Evolutionary conservation across 306 rosid species (phyloP), one percentile per base, ranked within the genome.

Genomic region (Pachyrhizus erosus): DNA sequence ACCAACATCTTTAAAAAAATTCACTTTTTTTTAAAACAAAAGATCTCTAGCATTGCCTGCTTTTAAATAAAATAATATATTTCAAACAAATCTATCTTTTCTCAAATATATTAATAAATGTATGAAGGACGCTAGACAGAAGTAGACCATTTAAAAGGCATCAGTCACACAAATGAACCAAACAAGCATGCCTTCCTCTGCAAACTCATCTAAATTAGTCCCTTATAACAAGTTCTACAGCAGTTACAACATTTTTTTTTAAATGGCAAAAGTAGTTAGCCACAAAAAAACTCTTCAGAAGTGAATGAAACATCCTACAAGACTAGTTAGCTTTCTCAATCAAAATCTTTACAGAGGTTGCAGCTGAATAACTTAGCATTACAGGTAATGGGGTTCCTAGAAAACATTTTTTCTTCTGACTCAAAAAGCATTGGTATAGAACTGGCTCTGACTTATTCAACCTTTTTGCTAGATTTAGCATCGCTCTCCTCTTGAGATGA

Each of bases 391-490:
- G 12, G 83, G 12, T 33, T 86, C 82, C 84, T 43, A 81, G 75
- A 72, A 81, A 78, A 46, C 40, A 77, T 40, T 29, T 18, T 75
- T 77, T 73, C 48, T 49, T 31, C 61, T 82, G 74, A 61, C 78
- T 42, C 31, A 42, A 60, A 67, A 45, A 40, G 64, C 75, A 43
- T 71, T n/a, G 27, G 60, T 62, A 68, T 65, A 71, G 54, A 75
- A 40, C 51, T 79, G 18, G 42, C 74, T 81, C 61, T 74, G 72
- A 43, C 80, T 86, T 78, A 91, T 79, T 91, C 98, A 78, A 64
- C 86, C 89, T 90, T 91, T 88, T 91, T 93, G 91, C 78, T 83
- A 51, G 84, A 51, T 76, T 85, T 91, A 39, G 49, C 84, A 78
- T 86, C 94, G 70, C 73, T 81, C 27, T 49, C 89, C 68, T 87